Conservation (phyloP, 768 basidiomycete species). For the Tulasnella calospora region DNA sequence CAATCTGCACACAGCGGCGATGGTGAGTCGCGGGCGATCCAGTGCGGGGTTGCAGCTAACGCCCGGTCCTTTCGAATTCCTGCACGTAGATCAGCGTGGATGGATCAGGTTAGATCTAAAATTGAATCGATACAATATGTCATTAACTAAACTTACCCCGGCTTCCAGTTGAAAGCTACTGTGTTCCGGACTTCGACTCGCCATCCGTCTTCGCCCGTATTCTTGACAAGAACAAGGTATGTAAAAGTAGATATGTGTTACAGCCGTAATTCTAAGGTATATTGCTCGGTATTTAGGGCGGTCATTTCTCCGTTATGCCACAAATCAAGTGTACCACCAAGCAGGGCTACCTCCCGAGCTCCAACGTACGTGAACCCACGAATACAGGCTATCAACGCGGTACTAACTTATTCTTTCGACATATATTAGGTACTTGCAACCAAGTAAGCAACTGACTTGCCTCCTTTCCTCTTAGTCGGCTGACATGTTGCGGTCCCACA, state of each 20-base stretch:
- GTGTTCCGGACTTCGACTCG: slow-evolving; percentile 89
- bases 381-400: not conserved
- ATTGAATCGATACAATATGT: slow-evolving; percentile 25
- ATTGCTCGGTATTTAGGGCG: slow-evolving; percentile 49
- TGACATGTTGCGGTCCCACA: slow-evolving; percentile 29
- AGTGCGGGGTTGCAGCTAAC: slow-evolving; percentile 9
- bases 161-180: slow-evolving; percentile 77
- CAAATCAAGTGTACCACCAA: slow-evolving; percentile 63
- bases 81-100: slow-evolving; percentile 59
- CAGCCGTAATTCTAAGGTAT: not conserved
- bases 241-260: not conserved
- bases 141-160: not conserved
- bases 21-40: slow-evolving; percentile 40
- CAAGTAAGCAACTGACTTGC: slow-evolving; percentile 44
- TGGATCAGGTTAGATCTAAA: slow-evolving; percentile 57
- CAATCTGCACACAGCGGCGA: slow-evolving; percentile 75
- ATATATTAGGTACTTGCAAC: slow-evolving; percentile 67
- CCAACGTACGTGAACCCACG: slow-evolving; percentile 54
- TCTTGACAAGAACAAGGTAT: slow-evolving; percentile 72
- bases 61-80: not conserved
- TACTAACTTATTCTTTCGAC: slow-evolving; percentile 23
- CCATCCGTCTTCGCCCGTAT: slow-evolving; percentile 89
- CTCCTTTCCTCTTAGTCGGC: not conserved
- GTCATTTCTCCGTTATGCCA: slow-evolving; percentile 87
- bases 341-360: slow-evolving; percentile 77